Base-by-base conservation (phyloP, 805 yeast species). In the Schwanniomyces vanrijiae region DNA sequence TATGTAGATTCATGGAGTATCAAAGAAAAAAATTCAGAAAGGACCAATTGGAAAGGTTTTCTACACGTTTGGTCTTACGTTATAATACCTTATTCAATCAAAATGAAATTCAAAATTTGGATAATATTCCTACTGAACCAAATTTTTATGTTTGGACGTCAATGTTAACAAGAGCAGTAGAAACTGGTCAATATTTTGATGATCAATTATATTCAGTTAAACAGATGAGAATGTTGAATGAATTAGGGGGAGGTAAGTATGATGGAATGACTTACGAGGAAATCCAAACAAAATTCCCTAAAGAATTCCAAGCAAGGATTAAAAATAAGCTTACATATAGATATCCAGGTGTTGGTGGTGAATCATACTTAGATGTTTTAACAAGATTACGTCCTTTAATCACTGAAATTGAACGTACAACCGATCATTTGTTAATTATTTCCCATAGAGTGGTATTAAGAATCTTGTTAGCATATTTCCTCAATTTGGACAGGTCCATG, bases 281-380 rank as follows among this genome's bases (percentile, higher is more conserved):
- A 55, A 91, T 92, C 53, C 88, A 85, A 62, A 69, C 67, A 9
- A 69, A 73, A 51, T 81, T 76, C 58, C 96, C 97, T 0, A 79
- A 79, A 31, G 98, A 92, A 64, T 92, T 85, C 61, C 81, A 78
- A 37, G 79, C 90, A 14, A 78, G 98, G 48, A 68, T 89, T 55
- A 73, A 76, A 37, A 86, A 90, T 65, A 92, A 92, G 66, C 75
- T 92, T 56, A 75, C 85, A 14, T 92, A 92, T 66, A 75, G 99
- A 50, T 92, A 92, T 61, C 99, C 98, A 1, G 99, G 99, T 3
- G 88, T 90, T 42, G 97, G 98, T 6, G 99, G 99, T 14, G 99
- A 92, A 66, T 88, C 96, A 0, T 92, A 92, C 57, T 69, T 92
- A 55, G 98, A 92, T 67, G 99, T 94, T 10, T 86, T 94, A 59